Base-by-base conservation (phyloP, 1,284 basidiomycete genomes). In the Stereum hirsutum region DNA sequence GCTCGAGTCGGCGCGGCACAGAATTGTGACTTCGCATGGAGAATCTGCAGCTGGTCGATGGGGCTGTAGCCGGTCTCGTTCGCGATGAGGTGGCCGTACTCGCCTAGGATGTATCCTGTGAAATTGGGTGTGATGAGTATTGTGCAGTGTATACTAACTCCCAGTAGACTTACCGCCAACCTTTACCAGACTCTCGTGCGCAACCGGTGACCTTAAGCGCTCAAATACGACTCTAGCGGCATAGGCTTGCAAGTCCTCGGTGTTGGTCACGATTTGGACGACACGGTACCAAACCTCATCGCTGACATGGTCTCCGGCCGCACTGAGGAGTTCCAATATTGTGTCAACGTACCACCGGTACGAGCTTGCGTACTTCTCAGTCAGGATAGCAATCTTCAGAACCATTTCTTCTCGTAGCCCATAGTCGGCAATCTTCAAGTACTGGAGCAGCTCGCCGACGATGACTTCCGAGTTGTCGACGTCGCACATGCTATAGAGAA, bases 221-320 rank as follows among this genome's bases (percentile, higher is more conserved):
- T 92, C 87, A 55, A 93, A 91, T 26, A 95, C 81, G n/a, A 92
- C 92, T 54, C 83, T 84, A 2, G 92, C 91, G 3, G 96, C 95
- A 64, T 99, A 99, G 49, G 87, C 74, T 61, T 95, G 90, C 30
- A 99, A 71, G 62, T 98, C 92, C 60, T 98, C 95, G 38, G 95
- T 99, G 61, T 99, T 99, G 39, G 92, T 96, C 25, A 97, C 92
- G 48, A 99, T 96, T 60, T 99, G 96, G 17, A 99, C 86, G 32
- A 99, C 92, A 42, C 96, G 88, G 63, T 95, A 98, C 96, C 96
- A 99, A 23, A 99, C 94, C 67, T 98, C 94, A 50, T 98, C 95
- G 42, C 95, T 93, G 42, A 99, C 94, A 59, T 98, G 94, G 57
- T 98, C 96, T 40, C 96, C 96, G 4, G 96, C 96, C 38, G 92